These are phyloP conservation scores for Colletotrichum orchidophilum DNA, from an alignment of 2,329 filamentous ascomycete genomes.

Conservation along the genomic window DNA sequence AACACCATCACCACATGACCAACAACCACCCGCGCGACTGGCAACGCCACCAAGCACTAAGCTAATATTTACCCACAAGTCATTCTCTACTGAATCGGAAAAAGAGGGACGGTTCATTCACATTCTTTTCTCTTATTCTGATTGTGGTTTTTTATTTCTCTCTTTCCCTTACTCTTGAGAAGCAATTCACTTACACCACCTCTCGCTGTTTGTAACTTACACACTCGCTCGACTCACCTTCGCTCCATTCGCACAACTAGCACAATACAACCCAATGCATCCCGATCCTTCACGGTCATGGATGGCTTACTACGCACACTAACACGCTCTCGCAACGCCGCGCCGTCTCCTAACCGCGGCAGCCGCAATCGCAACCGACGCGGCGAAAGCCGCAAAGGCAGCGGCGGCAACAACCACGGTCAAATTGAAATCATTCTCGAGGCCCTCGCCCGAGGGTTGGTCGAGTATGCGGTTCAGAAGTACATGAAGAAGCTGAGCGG, in stretches of 20 bases:
- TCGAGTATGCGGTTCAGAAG: conserved; percentile 26
- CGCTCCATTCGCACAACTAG: not conserved
- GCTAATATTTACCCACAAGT: not conserved
- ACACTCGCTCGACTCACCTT: not conserved
- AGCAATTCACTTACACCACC: not conserved
- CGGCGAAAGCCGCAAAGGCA: not conserved
- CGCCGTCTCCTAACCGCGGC: conserved; percentile 6
- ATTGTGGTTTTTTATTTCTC: not conserved
- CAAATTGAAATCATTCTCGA: conserved; percentile 25
- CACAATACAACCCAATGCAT: not conserved
- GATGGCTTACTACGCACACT: conserved; percentile 25
- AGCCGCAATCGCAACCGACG: conserved; percentile 7
- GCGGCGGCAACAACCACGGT: not conserved
- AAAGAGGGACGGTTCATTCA: not conserved
- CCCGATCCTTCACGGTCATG: not conserved
- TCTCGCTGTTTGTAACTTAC: not conserved
- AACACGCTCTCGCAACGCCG: conserved; percentile 10
- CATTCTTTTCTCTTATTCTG: not conserved
- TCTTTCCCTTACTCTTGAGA: not conserved
- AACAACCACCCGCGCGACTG: not conserved
- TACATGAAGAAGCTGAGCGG: conserved; percentile 14
- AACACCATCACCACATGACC: conserved; percentile 18
- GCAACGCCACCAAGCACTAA: not conserved
- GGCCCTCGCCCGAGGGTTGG: conserved; percentile 23
- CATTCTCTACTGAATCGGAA: not conserved